Evolutionary conservation across 2,329 filamentous ascomycete genomes (phyloP), one percentile per base, ranked within the genome.

Genomic region (Nemania serpens): DNA sequence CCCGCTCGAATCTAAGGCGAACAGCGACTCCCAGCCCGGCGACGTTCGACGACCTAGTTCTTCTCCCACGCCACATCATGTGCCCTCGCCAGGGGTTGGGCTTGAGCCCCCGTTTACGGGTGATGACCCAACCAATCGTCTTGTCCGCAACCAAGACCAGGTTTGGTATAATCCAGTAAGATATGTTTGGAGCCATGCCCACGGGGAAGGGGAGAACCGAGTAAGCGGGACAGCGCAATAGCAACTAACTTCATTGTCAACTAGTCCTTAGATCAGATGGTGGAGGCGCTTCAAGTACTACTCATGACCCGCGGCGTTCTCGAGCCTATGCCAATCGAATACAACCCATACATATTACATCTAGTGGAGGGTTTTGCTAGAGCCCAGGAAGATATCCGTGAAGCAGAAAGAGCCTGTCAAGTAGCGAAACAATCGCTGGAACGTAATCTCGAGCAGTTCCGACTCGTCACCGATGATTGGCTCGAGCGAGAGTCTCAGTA

Each of bases 341-440:
- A 79, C 64, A 78, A 80, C 58, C 70, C 78, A 3, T 76, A 81
- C 56, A 69, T 83, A 5, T 60, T 81, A 47, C 66, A 72, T 7
- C 75, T 79, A 7, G 76, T 82, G 55, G 74, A 74, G 25, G 67
- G 66, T 2, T 75, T 77, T 53, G 73, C 78, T 22, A 57, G 70
- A 1, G 61, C 68, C 18, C 66, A 70, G 20, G 65, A 68, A n/a
- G 71, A 73, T 29, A 75, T 76, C 9, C 64, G 58, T n/a, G 60
- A 58, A 13, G 64, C 61, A 4, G 70, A 74, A 22, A 45, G 41
- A 1, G 68, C 73, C 18, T 58, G 74, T 2, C 62, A 66, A 2
- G 75, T 75, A 55, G 64, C 69, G 20, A 70, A 70, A 41, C 61
- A 66, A 13, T 61, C 72, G 3, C 71, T 74, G 2, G 69, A 73